Evolutionary conservation across 192 early-diverging fungal species (phyloP).

Genomic region (Umbelopsis vinacea): DNA sequence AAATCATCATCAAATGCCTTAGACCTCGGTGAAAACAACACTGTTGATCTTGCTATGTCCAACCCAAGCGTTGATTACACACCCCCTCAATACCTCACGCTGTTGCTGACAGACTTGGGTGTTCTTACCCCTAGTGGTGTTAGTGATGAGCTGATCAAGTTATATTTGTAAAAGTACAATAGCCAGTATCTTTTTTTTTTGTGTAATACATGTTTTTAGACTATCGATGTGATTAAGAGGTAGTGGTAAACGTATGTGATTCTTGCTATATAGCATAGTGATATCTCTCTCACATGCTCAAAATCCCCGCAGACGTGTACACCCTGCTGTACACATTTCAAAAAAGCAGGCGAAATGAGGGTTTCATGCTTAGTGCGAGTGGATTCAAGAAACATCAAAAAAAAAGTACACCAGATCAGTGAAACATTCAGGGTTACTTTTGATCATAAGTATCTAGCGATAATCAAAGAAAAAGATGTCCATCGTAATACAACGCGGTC

Average conservation of each 20-base stretch:
- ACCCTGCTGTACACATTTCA: too few relatives aligned
- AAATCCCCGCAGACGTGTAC: too few relatives aligned
- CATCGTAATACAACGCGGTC: too few relatives aligned
- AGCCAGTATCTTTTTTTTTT: not conserved
- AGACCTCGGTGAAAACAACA: constrained; percentile 6
- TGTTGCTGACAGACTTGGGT: constrained; percentile 90
- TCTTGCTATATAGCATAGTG: too few relatives aligned
- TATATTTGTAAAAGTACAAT: constrained; percentile 64
- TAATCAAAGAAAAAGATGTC: too few relatives aligned
- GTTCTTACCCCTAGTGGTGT: constrained; percentile 92
- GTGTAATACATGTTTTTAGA: not conserved
- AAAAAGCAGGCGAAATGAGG: too few relatives aligned
- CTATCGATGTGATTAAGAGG: not conserved
- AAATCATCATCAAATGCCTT: constrained; percentile 26
- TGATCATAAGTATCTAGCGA: too few relatives aligned
- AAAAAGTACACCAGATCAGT: too few relatives aligned
- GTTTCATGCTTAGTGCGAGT: too few relatives aligned
- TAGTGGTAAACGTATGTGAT: not conserved
- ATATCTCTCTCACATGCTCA: too few relatives aligned
- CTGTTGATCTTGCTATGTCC: constrained; percentile 35
- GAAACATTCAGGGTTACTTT: too few relatives aligned
- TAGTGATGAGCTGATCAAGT: constrained; percentile 83
- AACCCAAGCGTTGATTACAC: constrained; percentile 94
- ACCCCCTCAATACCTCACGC: constrained; percentile 87
- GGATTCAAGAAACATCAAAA: too few relatives aligned